These are phyloP conservation scores for Diplotaxis tenuifolia DNA, from an alignment of 345 rosid genomes.

Conservation along the genomic window DNA sequence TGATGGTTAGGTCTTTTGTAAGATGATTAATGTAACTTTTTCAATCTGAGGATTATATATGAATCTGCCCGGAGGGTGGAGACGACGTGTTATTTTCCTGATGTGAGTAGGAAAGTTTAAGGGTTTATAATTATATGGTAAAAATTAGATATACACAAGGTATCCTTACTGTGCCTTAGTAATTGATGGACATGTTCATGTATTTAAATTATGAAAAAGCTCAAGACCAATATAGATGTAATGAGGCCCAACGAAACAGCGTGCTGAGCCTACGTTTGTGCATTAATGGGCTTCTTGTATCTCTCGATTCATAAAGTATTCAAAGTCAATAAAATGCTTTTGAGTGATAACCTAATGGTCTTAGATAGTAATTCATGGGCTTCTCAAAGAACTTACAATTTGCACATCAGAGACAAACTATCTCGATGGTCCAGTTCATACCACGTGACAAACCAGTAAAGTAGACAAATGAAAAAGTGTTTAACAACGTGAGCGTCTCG, in stretches of 20 bases:
- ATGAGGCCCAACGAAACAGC: neutral
- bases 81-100: neutral
- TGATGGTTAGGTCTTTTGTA: slow-evolving; percentile 12
- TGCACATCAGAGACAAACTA: neutral
- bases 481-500: neutral
- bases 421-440: neutral
- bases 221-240: no score
- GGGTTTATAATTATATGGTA: no score
- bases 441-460: neutral
- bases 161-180: neutral
- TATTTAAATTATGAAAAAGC: no score
- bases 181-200: neutral
- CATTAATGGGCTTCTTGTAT: neutral
- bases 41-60: neutral
- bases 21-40: slow-evolving; percentile 7
- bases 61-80: neutral
- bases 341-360: neutral
- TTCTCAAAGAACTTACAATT: neutral
- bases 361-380: neutral
- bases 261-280: neutral
- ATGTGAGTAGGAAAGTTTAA: no score
- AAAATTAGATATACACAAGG: no score
- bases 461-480: neutral
- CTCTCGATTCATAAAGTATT: neutral
- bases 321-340: neutral